A percentile compares a stretch with the other conserved stretches of the same genome.
Evolutionary conservation across 352 stramenopile genomes (phyloP).

Genomic region (Globisporangium parvum): DNA sequence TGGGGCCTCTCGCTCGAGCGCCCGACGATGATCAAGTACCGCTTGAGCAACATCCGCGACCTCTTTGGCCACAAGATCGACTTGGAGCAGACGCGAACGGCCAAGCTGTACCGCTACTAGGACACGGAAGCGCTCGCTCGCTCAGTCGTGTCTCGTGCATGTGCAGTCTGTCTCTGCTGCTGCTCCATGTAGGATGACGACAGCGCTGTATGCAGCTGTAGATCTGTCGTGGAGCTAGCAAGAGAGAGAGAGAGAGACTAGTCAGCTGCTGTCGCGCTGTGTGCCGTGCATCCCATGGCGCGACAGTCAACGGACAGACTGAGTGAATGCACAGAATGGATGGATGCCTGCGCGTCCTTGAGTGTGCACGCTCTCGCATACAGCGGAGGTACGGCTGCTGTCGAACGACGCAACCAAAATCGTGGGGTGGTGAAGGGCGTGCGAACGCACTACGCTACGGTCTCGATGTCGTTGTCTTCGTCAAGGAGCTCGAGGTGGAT

Average conservation of each 20-base stretch:
- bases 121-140: not conserved
- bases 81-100: constrained; percentile 93
- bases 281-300: too few species aligned
- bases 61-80: constrained; percentile 99
- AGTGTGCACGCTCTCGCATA: not conserved
- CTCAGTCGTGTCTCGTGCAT: not conserved
- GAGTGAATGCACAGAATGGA: too few species aligned
- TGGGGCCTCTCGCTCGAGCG: constrained; percentile 98
- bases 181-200: not conserved
- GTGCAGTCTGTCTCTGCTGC: not conserved
- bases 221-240: too few species aligned
- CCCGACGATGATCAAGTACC: constrained; percentile 99
- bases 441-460: not conserved
- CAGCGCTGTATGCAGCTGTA: too few species aligned
- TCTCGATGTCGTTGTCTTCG: constrained; percentile 30
- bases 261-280: too few species aligned
- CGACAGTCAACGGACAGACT: too few species aligned
- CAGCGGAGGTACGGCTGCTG: not conserved
- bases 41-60: constrained; percentile 99
- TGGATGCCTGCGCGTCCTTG: too few species aligned
- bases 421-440: not conserved
- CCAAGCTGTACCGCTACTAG: constrained; percentile 86
- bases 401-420: not conserved
- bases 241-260: too few species aligned
- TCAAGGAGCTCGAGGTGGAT: constrained; percentile 82